phyloP scores from a whole-genome alignment of 176 grass and related monocot genomes.

The Oryza rufipogon region DNA sequence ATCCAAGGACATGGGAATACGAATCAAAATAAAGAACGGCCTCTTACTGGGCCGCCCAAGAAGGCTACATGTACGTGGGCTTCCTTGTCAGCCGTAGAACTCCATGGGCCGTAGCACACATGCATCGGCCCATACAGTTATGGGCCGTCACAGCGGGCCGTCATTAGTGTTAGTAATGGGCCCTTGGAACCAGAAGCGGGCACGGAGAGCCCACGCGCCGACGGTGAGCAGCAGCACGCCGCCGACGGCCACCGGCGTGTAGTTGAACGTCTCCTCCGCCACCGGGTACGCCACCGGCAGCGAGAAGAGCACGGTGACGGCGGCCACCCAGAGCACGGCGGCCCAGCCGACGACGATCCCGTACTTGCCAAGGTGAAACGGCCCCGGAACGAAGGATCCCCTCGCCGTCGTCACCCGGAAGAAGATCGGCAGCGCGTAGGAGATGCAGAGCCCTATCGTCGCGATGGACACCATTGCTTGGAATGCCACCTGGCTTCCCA shows the following conservation, averaged over 20 bases:
- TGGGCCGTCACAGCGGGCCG: no score
- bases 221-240: conserved; percentile 58
- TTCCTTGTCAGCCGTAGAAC: no score
- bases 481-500: conserved; percentile 75
- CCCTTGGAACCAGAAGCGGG: conserved; percentile 70
- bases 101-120: no score
- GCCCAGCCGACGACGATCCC: conserved; percentile 49
- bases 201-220: conserved; percentile 47
- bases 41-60: no score
- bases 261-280: conserved; percentile 62
- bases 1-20: no score
- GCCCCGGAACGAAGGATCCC: conserved; percentile 54
- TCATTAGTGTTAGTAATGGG: conserved; percentile 50
- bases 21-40: no score
- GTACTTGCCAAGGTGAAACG: conserved; percentile 61
- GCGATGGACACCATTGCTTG: conserved; percentile 80
- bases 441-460: conserved; percentile 67
- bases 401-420: conserved; percentile 67
- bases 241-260: conserved; percentile 68
- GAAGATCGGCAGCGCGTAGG: conserved; percentile 78
- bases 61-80: no score
- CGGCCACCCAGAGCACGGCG: conserved; percentile 68
- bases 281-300: conserved; percentile 80
- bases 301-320: conserved; percentile 75
- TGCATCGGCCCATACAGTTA: no score